Base-by-base conservation (phyloP, 495 filamentous ascomycete genomes). In the Hypoxylon rickii region DNA sequence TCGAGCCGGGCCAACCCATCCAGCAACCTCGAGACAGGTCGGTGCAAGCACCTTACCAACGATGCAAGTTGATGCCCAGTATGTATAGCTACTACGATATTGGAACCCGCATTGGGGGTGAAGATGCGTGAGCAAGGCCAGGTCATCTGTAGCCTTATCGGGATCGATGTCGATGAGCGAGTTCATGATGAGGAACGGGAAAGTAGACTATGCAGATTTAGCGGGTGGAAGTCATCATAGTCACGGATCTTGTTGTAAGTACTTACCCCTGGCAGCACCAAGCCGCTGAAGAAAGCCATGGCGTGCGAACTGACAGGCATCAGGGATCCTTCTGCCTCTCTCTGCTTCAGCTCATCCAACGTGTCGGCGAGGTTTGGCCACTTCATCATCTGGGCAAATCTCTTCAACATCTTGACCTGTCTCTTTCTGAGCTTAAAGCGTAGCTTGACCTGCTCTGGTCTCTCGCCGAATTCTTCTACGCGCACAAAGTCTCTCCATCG, bases 41-140 rank as follows among this genome's bases (percentile, higher is more conserved):
- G 86, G 88, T 2, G 86, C 89, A 5, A 96, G 83, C 18, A 89
- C 86, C 63, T 89, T 89, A 17, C 86, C 87, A 5, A 89, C 83
- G 52, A 90, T 86, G 56, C 76, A 87, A 31, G 77, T 68, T 41
- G 81, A 80, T 3, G 84, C 80, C 86, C 86, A 90, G 74, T 89
- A 90, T 1, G 87, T 88, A 66, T 80, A 79, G 61, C 75, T 80
- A 33, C 75, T 79, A 34, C 82, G 79, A 63, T 89, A 89, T 66
- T 90, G 87, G 69, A 90, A 89, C 15, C 87, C 87, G 54, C 82
- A 79, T 51, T 83, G 76, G 1, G 84, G 83, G 37, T 82, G 75
- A 60, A 82, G 75, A 61, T 87, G 79, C 15, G 79, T 80, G 5
- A 90, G 76, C 39, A 83, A 73, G 44, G 80, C 79, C 17, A 88